Evolutionary conservation across 768 basidiomycete species (phyloP).

Genomic region (Tylopilus plumbeoviolaceoides): DNA sequence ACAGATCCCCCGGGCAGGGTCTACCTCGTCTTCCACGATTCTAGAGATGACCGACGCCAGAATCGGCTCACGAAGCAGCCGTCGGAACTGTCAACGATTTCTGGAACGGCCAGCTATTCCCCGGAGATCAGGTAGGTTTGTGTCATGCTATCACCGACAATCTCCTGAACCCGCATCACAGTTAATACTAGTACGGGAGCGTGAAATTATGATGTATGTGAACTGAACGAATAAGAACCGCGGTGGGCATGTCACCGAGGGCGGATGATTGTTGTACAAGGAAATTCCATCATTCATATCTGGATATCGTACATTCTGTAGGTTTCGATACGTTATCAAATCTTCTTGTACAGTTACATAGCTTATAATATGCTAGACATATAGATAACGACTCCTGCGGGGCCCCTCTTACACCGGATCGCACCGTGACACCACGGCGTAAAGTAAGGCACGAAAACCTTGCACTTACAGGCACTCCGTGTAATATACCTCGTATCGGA

Average conservation of each 20-base stretch:
- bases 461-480: too few relatives aligned
- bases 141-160: neutral
- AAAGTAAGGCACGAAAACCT: neutral
- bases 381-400: neutral
- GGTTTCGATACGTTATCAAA: neutral
- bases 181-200: neutral
- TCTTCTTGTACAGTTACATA: too few relatives aligned
- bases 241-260: too few relatives aligned
- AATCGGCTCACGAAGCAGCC: slow-evolving; percentile 18
- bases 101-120: slow-evolving; percentile 24
- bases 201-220: neutral
- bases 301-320: neutral
- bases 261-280: too few relatives aligned
- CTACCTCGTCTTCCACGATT: neutral
- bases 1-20: neutral
- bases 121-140: slow-evolving; percentile 6
- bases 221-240: neutral
- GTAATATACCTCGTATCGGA: too few relatives aligned
- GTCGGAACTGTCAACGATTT: slow-evolving; percentile 29
- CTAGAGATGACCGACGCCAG: slow-evolving; percentile 24
- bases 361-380: neutral
- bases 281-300: neutral
- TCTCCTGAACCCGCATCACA: neutral
- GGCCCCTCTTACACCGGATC: neutral
- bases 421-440: too few relatives aligned